Evolutionary conservation across 2,329 filamentous ascomycete species (phyloP).

Genomic region (Mollisiaceae sp.): DNA sequence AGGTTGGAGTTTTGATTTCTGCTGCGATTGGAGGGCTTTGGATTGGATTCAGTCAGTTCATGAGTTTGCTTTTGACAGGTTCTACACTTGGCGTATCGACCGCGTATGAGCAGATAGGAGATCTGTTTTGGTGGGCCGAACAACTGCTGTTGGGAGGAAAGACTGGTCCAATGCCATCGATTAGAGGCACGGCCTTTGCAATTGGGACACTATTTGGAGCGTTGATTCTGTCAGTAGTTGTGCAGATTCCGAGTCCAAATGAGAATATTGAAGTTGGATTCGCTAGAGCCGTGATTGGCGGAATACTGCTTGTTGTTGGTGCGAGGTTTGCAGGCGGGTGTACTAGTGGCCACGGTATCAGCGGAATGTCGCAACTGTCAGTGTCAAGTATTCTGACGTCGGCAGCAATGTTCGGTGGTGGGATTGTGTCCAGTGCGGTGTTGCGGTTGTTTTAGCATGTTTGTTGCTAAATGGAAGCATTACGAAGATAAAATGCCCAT

Average conservation of each 20-base stretch:
- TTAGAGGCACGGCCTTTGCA: constrained; percentile 53
- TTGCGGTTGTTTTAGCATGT: background rate
- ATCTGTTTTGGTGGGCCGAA: constrained; percentile 51
- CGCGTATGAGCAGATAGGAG: constrained; percentile 65
- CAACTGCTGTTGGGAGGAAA: constrained; percentile 2
- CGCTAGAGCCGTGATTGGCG: constrained; percentile 55
- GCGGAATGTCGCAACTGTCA: constrained; percentile 66
- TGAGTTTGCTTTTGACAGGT: constrained; percentile 58
- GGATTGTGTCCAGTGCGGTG: constrained; percentile 41
- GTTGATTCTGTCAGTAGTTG: constrained; percentile 34
- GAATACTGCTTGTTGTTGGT: constrained; percentile 62
- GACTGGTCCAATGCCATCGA: constrained; percentile 11
- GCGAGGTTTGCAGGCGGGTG: constrained; percentile 68
- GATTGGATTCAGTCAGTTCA: constrained; percentile 62
- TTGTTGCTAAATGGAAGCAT: background rate
- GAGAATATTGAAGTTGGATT: constrained; percentile 43
- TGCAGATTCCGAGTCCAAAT: constrained; percentile 27
- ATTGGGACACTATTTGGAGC: constrained; percentile 56
- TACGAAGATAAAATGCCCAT: too few species aligned
- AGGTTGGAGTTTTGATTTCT: constrained; percentile 21
- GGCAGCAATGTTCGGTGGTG: constrained; percentile 60
- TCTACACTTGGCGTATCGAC: constrained; percentile 64
- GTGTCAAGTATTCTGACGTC: constrained; percentile 67
- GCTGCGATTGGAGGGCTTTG: constrained; percentile 57
- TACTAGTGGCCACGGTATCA: constrained; percentile 72